These are phyloP conservation scores for Psidium guajava DNA, from an alignment of 345 rosid genomes.

Conservation along the genomic window DNA sequence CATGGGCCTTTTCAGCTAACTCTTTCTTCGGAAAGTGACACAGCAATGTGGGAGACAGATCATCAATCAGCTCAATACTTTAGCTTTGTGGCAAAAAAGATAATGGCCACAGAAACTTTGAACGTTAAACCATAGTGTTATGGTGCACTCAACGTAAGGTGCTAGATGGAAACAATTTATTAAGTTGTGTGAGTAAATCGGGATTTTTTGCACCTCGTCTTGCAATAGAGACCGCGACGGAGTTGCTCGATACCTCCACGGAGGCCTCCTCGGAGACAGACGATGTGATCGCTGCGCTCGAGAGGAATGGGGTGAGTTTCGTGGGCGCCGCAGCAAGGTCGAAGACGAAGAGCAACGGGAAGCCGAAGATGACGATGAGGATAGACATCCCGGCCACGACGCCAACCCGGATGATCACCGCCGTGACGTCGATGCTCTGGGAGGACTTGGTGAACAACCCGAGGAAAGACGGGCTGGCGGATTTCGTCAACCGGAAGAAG, in stretches of 20 bases:
- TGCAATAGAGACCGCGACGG: slow-evolving; percentile 26
- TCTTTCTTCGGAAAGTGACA: neutral
- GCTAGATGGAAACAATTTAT: too few species aligned
- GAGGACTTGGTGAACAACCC: slow-evolving; percentile 87
- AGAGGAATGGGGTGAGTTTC: slow-evolving; percentile 67
- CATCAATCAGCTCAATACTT: neutral
- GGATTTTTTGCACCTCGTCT: neutral
- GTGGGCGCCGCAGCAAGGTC: slow-evolving; percentile 48
- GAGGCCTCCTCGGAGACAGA: slow-evolving; percentile 26
- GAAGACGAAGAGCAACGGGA: slow-evolving; percentile 50
- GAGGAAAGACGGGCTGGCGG: slow-evolving; percentile 34
- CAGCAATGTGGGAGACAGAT: neutral
- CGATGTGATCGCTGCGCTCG: slow-evolving; percentile 59
- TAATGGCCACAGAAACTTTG: neutral
- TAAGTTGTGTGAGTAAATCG: neutral
- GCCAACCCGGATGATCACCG: slow-evolving; percentile 47
- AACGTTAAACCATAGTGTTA: neutral
- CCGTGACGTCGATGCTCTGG: slow-evolving; percentile 63
- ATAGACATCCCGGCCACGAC: slow-evolving; percentile 64
- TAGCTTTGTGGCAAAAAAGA: neutral
- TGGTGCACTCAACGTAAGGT: neutral
- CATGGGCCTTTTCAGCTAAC: neutral
- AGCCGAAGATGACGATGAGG: slow-evolving; percentile 65
- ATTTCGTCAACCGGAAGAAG: slow-evolving; percentile 59
- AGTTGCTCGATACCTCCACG: neutral